A percentile compares a stretch with the other conserved stretches of the same genome.
Evolutionary conservation across 192 early-diverging fungal species (phyloP).

Genomic region (Podochytrium sp.): DNA sequence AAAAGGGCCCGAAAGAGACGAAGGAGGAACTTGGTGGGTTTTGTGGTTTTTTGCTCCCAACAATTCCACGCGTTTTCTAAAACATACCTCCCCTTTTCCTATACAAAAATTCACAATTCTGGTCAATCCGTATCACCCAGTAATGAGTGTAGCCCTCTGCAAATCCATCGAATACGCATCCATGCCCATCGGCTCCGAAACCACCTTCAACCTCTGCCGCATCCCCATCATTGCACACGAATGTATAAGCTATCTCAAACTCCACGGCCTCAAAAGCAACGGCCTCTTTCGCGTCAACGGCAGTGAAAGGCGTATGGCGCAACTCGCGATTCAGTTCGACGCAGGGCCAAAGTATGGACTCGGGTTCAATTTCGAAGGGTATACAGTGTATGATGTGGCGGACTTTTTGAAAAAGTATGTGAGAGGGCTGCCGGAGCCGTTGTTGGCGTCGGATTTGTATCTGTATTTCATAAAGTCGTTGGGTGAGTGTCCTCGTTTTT

Average conservation of each 20-base stretch:
- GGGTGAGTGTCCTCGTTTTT: slow-evolving; percentile 23
- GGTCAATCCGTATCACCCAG: too few species aligned
- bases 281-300: slow-evolving; percentile 60
- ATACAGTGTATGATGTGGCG: slow-evolving; percentile 55
- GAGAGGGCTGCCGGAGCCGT: slow-evolving; percentile 51
- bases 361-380: slow-evolving; percentile 50
- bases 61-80: too few species aligned
- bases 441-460: slow-evolving; percentile 50
- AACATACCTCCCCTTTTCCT: too few species aligned
- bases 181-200: slow-evolving; percentile 25
- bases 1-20: slow-evolving; percentile 17
- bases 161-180: slow-evolving; percentile 38
- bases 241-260: slow-evolving; percentile 37
- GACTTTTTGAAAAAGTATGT: slow-evolving; percentile 54
- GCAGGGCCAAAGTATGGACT: slow-evolving; percentile 47
- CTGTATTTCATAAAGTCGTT: slow-evolving; percentile 49
- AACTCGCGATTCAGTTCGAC: slow-evolving; percentile 44
- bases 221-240: slow-evolving; percentile 49
- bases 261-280: slow-evolving; percentile 38
- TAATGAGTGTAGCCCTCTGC: slow-evolving; percentile 27
- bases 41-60: too few species aligned
- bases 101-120: too few species aligned
- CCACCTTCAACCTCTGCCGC: slow-evolving; percentile 25
- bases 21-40: slow-evolving; percentile 10
- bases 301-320: slow-evolving; percentile 45